Evolutionary conservation across 2,329 filamentous ascomycete species (phyloP).

Genomic region (Penicillium oxalicum): DNA sequence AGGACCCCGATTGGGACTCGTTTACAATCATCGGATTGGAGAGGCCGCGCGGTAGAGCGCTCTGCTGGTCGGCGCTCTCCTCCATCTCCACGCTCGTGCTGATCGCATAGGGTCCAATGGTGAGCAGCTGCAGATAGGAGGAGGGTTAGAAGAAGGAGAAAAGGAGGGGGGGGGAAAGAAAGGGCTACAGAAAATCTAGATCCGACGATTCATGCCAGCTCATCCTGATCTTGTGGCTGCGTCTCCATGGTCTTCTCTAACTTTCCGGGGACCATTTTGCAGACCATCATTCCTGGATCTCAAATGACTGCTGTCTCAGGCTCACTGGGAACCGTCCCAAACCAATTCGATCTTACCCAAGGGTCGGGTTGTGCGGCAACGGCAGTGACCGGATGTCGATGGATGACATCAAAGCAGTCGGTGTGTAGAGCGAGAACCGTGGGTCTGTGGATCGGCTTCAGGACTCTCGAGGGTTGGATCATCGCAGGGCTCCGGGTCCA

Average conservation of each 20-base stretch:
- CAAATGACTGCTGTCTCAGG: too few species aligned
- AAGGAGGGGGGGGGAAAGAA: neutral
- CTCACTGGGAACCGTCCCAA: too few species aligned
- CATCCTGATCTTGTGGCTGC: too few species aligned
- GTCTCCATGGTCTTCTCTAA: too few species aligned
- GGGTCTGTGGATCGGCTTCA: too few species aligned
- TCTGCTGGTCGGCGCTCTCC: constrained; percentile 24
- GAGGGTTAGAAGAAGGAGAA: neutral
- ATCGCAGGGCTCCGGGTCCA: neutral
- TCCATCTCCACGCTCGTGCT: constrained; percentile 19
- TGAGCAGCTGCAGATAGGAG: neutral
- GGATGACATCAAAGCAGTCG: constrained; percentile 26
- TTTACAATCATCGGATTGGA: constrained; percentile 20
- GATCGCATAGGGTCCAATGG: constrained; percentile 16
- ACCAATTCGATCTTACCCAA: neutral
- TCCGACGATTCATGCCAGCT: too few species aligned
- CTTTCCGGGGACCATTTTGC: too few species aligned
- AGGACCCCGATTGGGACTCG: constrained; percentile 20
- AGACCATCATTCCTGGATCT: too few species aligned
- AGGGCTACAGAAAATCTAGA: neutral
- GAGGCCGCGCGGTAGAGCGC: constrained; percentile 21
- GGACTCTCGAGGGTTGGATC: neutral
- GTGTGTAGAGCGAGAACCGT: neutral
- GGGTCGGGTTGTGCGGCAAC: constrained; percentile 7
- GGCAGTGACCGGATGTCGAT: constrained; percentile 18